Base-by-base conservation (phyloP, 2,329 filamentous ascomycete species). In the Phyllosticta citriasiana region DNA sequence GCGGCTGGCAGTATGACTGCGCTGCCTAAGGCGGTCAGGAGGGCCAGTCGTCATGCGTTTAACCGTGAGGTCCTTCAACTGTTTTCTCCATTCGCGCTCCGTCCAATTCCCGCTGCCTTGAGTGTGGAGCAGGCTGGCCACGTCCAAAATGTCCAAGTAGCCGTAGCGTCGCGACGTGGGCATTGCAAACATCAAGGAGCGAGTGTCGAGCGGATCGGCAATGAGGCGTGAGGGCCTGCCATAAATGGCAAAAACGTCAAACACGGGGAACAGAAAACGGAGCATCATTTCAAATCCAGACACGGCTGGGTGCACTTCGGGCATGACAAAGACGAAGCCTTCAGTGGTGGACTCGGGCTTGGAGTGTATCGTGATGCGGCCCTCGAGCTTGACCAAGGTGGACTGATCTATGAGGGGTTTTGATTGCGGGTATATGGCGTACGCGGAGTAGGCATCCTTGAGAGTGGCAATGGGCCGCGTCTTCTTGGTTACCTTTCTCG, bases 181-280 rank as follows among this genome's bases (percentile, higher is more conserved):
- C 87, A 99, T 95, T 5, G 92, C 94, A 73, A 97, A 99, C 94
- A 99, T 99, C 65, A 99, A 80, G 61, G 94, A 96, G 54, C 91
- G 85, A 3, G 89, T 80, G 73, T 97, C 92, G 53, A 92, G 82
- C 0, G 89, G 87, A 70, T 96, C 96, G 2, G 94, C 91, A 35
- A 96, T 86, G 53, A 99, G 80, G 64, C 90, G 86, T 27, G 84
- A 88, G 0, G 94, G 94, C 24, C 94, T 88, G 27, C 94, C 94
- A 68, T 99, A 99, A 1, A 99, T 79, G 50, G 82, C 85, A 73
- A 97, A 99, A 0, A 90, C 90, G 72, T 99, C 94, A 79, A 90
- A 99, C 0, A 91, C 89, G 0, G 94, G 94, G 72, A 99, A 95
- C 12, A 99, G 79, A 77, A 89, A 97, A 54, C 91, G 85, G 35